These are phyloP conservation scores for Plantago ovata DNA, from an alignment of 257 asterid genomes.

Conservation along the genomic window DNA sequence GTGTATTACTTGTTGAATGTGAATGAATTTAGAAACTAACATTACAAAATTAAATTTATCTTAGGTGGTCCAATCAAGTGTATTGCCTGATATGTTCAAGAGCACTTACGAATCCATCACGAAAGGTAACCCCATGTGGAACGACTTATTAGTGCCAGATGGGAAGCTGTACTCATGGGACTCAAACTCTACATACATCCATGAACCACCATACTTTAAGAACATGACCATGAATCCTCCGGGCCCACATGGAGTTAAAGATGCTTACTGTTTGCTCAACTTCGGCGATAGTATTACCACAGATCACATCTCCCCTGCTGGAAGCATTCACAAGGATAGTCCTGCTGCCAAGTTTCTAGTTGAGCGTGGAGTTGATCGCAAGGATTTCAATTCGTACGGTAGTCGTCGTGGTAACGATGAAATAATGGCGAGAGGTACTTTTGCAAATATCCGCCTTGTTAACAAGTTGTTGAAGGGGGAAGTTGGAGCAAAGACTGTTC, in stretches of 20 bases:
- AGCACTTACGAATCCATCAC: slow-evolving; percentile 88
- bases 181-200: slow-evolving; percentile 79
- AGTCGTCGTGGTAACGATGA: slow-evolving; percentile 98
- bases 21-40: background rate
- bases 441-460: slow-evolving; percentile 87
- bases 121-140: slow-evolving; percentile 88
- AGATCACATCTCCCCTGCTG: slow-evolving; percentile 97
- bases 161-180: slow-evolving; percentile 85
- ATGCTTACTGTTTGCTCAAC: slow-evolving; percentile 89
- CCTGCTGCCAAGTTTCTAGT: slow-evolving; percentile 83
- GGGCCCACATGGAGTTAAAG: slow-evolving; percentile 86
- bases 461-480: slow-evolving; percentile 88
- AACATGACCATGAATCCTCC: slow-evolving; percentile 93
- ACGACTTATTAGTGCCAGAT: slow-evolving; percentile 60
- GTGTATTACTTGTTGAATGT: slow-evolving; percentile 14
- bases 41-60: slow-evolving; percentile 15
- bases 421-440: slow-evolving; percentile 95
- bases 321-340: slow-evolving; percentile 89
- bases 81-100: slow-evolving; percentile 88
- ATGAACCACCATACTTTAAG: slow-evolving; percentile 94
- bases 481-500: slow-evolving; percentile 91
- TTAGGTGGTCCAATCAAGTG: slow-evolving; percentile 87
- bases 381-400: slow-evolving; percentile 88
- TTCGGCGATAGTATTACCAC: slow-evolving; percentile 94
- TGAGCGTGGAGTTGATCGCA: slow-evolving; percentile 78